Percentiles rank a stretch among this genome's conserved stretches.
Evolutionary conservation across 2,329 filamentous ascomycete species (phyloP).

Genomic region (Onygenales sp.): DNA sequence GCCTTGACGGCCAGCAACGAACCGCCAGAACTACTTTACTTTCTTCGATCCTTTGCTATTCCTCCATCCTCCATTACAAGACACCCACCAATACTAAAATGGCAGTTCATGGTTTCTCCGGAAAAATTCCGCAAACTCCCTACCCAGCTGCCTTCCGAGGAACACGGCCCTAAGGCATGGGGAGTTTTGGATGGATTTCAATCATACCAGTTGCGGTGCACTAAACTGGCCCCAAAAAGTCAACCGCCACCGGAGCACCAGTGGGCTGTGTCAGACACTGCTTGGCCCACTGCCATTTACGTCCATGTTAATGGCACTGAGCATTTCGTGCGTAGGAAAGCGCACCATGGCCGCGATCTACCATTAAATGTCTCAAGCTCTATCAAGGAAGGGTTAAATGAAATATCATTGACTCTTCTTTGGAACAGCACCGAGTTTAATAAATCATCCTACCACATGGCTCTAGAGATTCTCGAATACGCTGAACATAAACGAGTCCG

Average conservation of each 20-base stretch:
- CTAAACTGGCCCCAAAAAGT: conserved; percentile 31
- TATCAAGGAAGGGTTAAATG: conserved; percentile 52
- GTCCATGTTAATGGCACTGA: conserved; percentile 56
- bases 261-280: conserved; percentile 56
- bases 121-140: conserved; percentile 26
- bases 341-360: conserved; percentile 65
- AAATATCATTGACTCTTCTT: conserved; percentile 44
- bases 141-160: conserved; percentile 8
- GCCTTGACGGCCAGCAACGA: neutral
- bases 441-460: conserved; percentile 38
- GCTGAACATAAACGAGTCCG: conserved; percentile 32
- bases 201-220: conserved; percentile 61
- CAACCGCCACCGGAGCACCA: conserved; percentile 32
- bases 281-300: conserved; percentile 64
- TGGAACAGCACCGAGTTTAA: conserved; percentile 24
- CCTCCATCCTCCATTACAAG: conserved; percentile 21
- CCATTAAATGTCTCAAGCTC: conserved; percentile 62
- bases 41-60: conserved; percentile 23
- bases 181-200: conserved; percentile 43
- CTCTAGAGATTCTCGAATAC: conserved; percentile 60
- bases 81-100: conserved; percentile 18
- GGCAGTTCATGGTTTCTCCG: conserved; percentile 27
- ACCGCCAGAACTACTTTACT: conserved; percentile 25
- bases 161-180: conserved; percentile 20
- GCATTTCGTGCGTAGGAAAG: conserved; percentile 53